phyloP scores from a whole-genome alignment of 1,284 basidiomycete species.

The Fomitopsis pinicola region DNA sequence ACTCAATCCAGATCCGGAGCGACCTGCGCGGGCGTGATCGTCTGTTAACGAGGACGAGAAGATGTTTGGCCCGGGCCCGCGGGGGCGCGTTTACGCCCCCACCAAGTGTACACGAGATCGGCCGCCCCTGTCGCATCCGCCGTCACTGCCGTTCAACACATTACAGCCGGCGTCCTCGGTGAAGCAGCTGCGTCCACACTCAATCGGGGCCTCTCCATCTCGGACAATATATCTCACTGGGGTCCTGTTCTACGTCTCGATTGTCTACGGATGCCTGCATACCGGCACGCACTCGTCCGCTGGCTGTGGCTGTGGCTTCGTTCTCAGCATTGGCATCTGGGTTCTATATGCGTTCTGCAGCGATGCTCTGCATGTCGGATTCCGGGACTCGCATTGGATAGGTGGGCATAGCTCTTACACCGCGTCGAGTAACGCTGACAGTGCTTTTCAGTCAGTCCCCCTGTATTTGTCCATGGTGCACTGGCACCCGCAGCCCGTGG shows the following conservation, averaged over 20 bases:
- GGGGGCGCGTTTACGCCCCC: slow-evolving; percentile 38
- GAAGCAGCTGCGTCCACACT: not conserved
- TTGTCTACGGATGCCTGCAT: slow-evolving; percentile 89
- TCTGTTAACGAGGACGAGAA: too few relatives aligned
- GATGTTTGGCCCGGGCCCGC: too few relatives aligned
- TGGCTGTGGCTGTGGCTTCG: slow-evolving; percentile 66
- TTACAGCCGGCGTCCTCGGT: slow-evolving; percentile 8
- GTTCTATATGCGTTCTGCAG: slow-evolving; percentile 39
- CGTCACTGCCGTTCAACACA: slow-evolving; percentile 6
- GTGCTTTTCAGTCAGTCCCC: slow-evolving; percentile 53
- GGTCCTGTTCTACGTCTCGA: slow-evolving; percentile 68
- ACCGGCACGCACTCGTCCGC: slow-evolving; percentile 88
- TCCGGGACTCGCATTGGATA: slow-evolving; percentile 46
- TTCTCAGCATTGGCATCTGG: slow-evolving; percentile 71
- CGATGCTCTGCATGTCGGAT: slow-evolving; percentile 44
- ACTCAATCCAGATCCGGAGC: too few relatives aligned
- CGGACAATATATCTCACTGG: slow-evolving; percentile 39
- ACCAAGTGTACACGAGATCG: slow-evolving; percentile 40
- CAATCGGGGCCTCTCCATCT: slow-evolving; percentile 30
- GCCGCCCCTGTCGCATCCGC: slow-evolving; percentile 10
- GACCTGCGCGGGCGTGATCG: too few relatives aligned
- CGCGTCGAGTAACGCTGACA: not conserved
- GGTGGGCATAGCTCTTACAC: slow-evolving; percentile 31
- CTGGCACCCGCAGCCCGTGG: slow-evolving; percentile 88
- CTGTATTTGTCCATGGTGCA: slow-evolving; percentile 74